Percentiles rank a stretch among this genome's conserved stretches.
These are phyloP conservation scores for Roridomyces roridus DNA, from an alignment of 768 basidiomycete species.

Conservation along the genomic window DNA sequence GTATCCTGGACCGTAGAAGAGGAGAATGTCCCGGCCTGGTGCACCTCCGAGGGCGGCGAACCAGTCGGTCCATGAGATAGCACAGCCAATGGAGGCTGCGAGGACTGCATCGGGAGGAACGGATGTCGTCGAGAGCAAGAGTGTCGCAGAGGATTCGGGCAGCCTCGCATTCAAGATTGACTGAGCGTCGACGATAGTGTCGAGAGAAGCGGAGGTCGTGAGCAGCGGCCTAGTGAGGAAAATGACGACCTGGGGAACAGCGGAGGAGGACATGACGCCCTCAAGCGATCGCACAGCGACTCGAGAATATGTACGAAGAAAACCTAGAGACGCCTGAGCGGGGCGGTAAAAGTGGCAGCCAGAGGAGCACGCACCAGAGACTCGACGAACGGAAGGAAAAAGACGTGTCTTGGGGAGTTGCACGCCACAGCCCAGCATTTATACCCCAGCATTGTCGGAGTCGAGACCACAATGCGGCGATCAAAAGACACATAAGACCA, in stretches of 20 bases:
- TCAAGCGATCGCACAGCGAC: not conserved
- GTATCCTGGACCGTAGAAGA: conserved; percentile 19
- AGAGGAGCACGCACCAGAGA: too few relatives aligned
- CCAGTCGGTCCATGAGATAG: conserved; percentile 17
- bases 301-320: too few relatives aligned
- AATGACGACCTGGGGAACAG: conserved; percentile 20
- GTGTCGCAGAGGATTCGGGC: not conserved
- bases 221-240: conserved; percentile 23
- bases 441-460: too few relatives aligned
- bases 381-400: too few relatives aligned
- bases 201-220: not conserved
- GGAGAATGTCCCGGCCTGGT: not conserved
- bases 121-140: not conserved
- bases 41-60: conserved; percentile 6
- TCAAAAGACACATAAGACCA: too few relatives aligned
- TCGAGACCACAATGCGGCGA: too few relatives aligned
- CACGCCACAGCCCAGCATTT: too few relatives aligned
- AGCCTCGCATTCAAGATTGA: conserved; percentile 15
- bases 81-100: conserved; percentile 18
- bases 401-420: too few relatives aligned
- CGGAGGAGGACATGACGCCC: conserved; percentile 6
- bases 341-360: too few relatives aligned
- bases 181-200: conserved; percentile 6
- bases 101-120: conserved; percentile 8
- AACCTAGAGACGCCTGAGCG: too few relatives aligned